These are phyloP conservation scores for Leccinellum albellum DNA, from an alignment of 768 basidiomycete species.

Conservation along the genomic window DNA sequence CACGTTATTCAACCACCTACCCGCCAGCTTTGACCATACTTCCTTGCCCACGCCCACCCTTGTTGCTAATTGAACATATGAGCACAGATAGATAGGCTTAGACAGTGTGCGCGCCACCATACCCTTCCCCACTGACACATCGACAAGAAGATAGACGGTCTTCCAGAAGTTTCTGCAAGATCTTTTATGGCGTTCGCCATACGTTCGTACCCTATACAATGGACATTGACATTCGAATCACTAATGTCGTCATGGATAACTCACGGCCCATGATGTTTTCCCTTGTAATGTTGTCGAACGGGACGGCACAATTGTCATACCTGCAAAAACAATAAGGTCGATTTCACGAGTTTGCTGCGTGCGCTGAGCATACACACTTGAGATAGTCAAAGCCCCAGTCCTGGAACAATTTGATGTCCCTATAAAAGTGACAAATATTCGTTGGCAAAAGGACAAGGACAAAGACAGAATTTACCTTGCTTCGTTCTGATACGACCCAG, in stretches of 20 bases:
- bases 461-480: constrained; percentile 37
- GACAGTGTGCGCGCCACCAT: constrained; percentile 11
- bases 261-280: constrained; percentile 55
- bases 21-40: constrained; percentile 63
- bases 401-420: constrained; percentile 56
- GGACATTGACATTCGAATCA: neutral
- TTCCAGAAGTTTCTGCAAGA: constrained; percentile 45
- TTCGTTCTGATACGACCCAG: constrained; percentile 64
- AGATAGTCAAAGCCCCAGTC: constrained; percentile 66
- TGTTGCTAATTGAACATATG: constrained; percentile 40
- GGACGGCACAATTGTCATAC: constrained; percentile 62
- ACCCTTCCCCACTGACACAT: constrained; percentile 70
- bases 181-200: constrained; percentile 58
- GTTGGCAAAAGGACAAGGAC: neutral
- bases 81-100: neutral
- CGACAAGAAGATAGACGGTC: constrained; percentile 54
- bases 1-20: constrained; percentile 32
- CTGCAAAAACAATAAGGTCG: constrained; percentile 25
- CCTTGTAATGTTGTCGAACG: constrained; percentile 53
- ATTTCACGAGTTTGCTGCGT: neutral
- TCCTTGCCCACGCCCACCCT: constrained; percentile 61
- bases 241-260: constrained; percentile 14
- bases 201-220: constrained; percentile 48
- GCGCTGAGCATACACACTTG: constrained; percentile 40
- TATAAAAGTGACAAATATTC: constrained; percentile 18